Base-by-base conservation (phyloP, 257 asterid genomes). In the Phtheirospermum japonicum region DNA sequence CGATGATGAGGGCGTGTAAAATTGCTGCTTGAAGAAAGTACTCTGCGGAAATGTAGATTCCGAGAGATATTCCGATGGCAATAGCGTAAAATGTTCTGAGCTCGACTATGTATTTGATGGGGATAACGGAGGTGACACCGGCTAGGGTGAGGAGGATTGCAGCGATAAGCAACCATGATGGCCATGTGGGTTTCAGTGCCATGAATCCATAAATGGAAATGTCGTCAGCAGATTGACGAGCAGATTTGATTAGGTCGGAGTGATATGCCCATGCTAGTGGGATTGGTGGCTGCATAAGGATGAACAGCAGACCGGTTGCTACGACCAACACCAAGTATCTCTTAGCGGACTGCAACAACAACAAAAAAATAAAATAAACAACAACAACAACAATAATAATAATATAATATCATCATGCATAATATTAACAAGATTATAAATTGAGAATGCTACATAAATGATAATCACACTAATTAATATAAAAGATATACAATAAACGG, bases 81-180 rank as follows among this genome's bases (percentile, higher is more conserved):
- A 89, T 69, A 70, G 99, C 81, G 70, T 93, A 93, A 68, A 74
- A 71, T 56, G 86, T 76, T 72, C 99, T 78, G 76, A 87, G 68
- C 73, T 93, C 99, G 64, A 93, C 99, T 32, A 89, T 74, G 75
- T 89, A 87, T 64, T 77, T 85, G 39, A 93, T 82, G 59, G 99
- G 99, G 65, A 93, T 86, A 66, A 88, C 46, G 51, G 99, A 93
- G 74, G 99, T 87, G 59, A 83, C 78, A 32, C 97, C 97, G 57
- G 99, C 95, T 50, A 93, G 86, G 63, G 97, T 83, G 72, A 93
- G 95, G 61, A 93, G 76, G 71, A 85, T 82, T 42, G 96, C 88
- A 36, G 73, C 78, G 65, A 93, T 89, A 61, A 93, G 99, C 80
- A 93, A 73, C 99, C 99, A 93, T 28, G 99, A 82, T 6, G 99